These are phyloP conservation scores for Parastagonospora nodorum DNA, from an alignment of 2,329 filamentous ascomycete species.

Conservation along the genomic window DNA sequence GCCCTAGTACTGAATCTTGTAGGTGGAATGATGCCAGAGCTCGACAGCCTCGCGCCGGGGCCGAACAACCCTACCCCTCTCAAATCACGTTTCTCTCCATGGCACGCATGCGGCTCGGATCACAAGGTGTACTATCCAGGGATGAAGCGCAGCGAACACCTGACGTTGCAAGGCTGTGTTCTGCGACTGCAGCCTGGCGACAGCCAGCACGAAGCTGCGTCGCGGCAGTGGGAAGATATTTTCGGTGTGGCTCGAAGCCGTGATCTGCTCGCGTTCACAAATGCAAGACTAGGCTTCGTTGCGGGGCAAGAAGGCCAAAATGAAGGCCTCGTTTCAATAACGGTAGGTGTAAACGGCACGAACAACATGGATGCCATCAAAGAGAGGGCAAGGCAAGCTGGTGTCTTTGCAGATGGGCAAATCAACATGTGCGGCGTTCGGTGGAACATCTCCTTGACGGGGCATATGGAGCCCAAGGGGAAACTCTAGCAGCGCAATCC, in stretches of 20 bases:
- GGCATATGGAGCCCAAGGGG: conserved; percentile 13
- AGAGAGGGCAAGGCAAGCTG: conserved; percentile 36
- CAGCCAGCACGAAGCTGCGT: conserved; percentile 42
- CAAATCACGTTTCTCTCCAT: conserved; percentile 47
- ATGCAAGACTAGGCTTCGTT: conserved; percentile 45
- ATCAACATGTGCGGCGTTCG: conserved; percentile 47
- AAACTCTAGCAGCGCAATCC: conserved; percentile 24
- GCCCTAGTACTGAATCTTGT: conserved; percentile 1
- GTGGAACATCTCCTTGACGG: conserved; percentile 44
- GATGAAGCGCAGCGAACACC: conserved; percentile 46
- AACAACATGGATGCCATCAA: conserved; percentile 39
- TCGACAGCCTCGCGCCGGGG: conserved; percentile 47
- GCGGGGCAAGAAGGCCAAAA: conserved; percentile 35
- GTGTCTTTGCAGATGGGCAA: conserved; percentile 37
- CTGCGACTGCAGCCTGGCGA: conserved; percentile 48
- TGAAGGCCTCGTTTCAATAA: conserved; percentile 48
- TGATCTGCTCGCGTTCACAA: conserved; percentile 46
- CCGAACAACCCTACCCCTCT: conserved; percentile 47
- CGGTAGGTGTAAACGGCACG: conserved; percentile 45
- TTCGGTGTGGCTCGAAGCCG: conserved; percentile 50
- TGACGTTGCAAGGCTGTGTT: conserved; percentile 44
- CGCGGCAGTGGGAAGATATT: conserved; percentile 48
- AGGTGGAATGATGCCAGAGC: conserved; percentile 53
- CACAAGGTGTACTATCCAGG: conserved; percentile 40
- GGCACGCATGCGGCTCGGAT: conserved; percentile 51